Conservation (phyloP, 495 filamentous ascomycete genomes). For the Pseudoneurospora amorphoporcata region DNA sequence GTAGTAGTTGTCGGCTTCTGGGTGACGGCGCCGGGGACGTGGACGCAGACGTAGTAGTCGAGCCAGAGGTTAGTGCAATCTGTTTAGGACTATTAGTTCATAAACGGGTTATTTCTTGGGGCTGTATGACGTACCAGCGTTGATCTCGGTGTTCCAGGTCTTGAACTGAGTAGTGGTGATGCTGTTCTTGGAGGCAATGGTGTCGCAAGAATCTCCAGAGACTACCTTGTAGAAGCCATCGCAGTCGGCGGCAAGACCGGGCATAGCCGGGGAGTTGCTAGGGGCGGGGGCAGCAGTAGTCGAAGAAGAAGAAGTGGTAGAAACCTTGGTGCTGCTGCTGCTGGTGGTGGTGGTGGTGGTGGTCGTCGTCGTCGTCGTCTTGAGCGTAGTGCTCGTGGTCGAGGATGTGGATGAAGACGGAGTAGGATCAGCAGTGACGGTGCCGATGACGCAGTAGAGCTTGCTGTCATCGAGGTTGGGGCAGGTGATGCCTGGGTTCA, state of each 20-base stretch:
- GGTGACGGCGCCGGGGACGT: constrained; percentile 23
- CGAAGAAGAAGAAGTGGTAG: not conserved
- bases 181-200: constrained; percentile 20
- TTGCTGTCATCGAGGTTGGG: constrained; percentile 5
- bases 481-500: constrained; percentile 16
- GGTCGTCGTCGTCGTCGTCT: constrained; percentile 12
- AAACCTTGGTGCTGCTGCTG: not conserved
- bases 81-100: too few species aligned
- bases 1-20: not conserved
- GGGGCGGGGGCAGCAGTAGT: not conserved
- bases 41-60: constrained; percentile 9
- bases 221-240: constrained; percentile 31
- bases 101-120: too few species aligned
- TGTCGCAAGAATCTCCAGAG: constrained; percentile 31
- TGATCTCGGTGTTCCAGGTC: constrained; percentile 30
- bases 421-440: constrained; percentile 5
- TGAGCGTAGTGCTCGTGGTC: constrained; percentile 11
- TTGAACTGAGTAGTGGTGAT: constrained; percentile 23
- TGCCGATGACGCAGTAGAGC: constrained; percentile 21
- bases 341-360: not conserved
- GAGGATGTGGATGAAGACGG: constrained; percentile 1
- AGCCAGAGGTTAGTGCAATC: constrained; percentile 5
- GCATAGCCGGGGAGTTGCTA: constrained; percentile 19
- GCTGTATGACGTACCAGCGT: constrained; percentile 24
- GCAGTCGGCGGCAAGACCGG: constrained; percentile 30